Evolutionary conservation across 1,139 yeast genomes (phyloP).

Genomic region (Scheffersomyces illinoinensis): DNA sequence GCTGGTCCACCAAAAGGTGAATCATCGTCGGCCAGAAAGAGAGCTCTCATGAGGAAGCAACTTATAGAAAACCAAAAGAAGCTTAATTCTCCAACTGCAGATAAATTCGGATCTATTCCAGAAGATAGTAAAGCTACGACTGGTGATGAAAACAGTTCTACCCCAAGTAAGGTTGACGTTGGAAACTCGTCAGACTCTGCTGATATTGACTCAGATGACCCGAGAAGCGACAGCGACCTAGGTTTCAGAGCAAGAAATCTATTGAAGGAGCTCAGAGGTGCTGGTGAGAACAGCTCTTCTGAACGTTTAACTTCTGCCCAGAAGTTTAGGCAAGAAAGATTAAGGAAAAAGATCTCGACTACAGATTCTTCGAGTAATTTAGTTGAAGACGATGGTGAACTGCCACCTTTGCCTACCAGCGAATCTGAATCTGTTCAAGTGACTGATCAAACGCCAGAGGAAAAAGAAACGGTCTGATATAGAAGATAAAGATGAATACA

Average conservation of each 20-base stretch:
- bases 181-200: conserved; percentile 3
- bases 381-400: conserved; percentile 7
- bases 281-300: conserved; percentile 19
- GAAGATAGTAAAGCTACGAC: conserved; percentile 8
- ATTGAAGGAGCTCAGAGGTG: conserved; percentile 56
- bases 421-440: not conserved
- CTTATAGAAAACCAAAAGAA: conserved; percentile 40
- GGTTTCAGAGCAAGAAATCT: conserved; percentile 62
- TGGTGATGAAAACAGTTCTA: conserved; percentile 7
- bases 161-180: conserved; percentile 5
- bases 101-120: not conserved
- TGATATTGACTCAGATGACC: conserved; percentile 9
- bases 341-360: conserved; percentile 17
- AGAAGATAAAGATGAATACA: not conserved
- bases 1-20: conserved; percentile 74
- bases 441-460: not conserved
- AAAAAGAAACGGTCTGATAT: not conserved
- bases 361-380: conserved; percentile 1
- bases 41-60: conserved; percentile 75
- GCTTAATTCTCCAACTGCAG: conserved; percentile 10
- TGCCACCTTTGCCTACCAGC: not conserved
- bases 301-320: conserved; percentile 32
- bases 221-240: conserved; percentile 39
- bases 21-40: conserved; percentile 75
- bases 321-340: conserved; percentile 39